Evolutionary conservation across 1,284 basidiomycete genomes (phyloP), one percentile per base, ranked within the genome.

Genomic region (Cutaneotrichosporon sp.): DNA sequence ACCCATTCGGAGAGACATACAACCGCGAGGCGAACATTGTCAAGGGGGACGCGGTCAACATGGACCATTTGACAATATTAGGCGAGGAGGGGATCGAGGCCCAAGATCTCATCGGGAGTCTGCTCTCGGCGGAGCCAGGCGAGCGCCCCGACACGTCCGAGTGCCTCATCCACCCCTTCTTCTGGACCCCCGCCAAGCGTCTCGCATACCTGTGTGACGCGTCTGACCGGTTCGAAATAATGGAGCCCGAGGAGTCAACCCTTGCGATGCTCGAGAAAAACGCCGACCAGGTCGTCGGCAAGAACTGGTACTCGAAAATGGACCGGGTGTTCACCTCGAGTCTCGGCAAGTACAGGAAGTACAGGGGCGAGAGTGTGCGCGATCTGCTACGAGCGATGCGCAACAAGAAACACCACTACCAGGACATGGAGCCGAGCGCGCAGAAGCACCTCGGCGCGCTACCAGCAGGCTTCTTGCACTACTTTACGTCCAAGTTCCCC

Each of bases 391-490:
- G 94, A 41, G 96, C 93, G 1, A 77, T 98, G 69, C 79, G 96
- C 55, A 98, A 98, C 74, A 98, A 98, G 91, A 97, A 94, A 87
- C 88, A 98, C 64, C 94, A 98, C 71, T 97, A 96, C 68, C 94
- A 97, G 76, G 69, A 74, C 62, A 77, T 97, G 19, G 92, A 92
- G 2, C 88, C 91, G 51, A 84, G 86, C 55, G 87, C 92, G 35
- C 91, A 90, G 70, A 82, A 86, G 51, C 84, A 88, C 70, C 79
- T 97, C 12, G 93, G 93, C 8, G 78, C 86, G 5, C 84, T 97
- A 78, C 94, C 96, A 0, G 86, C 88, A 58, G 93, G 93, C 11
- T 98, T 91, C 78, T 75, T 98, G 51, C 77, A 80, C 4, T 98
- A 97, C 75, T 98, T 97, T 70, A 96, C 91, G 1, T 79, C 82